Conservation (phyloP, 441 rosid species). For the Capsella rubella region DNA sequence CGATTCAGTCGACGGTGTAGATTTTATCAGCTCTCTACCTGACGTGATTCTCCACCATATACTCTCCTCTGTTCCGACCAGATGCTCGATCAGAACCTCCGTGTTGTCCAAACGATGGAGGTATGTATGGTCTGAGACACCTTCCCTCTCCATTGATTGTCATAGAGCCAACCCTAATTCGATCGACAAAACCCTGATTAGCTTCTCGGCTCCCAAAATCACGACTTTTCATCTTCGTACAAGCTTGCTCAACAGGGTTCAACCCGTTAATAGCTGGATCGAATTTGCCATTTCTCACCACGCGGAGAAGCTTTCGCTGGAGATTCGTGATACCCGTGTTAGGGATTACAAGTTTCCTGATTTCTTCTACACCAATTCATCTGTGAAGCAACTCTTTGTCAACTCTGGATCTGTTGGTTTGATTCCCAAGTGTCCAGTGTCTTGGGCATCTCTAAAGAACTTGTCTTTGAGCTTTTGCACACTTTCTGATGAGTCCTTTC, state of each 20-base stretch:
- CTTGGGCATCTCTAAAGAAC: conserved; percentile 35
- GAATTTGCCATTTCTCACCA: conserved; percentile 26
- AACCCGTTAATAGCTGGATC: conserved; percentile 37
- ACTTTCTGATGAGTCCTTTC: conserved; percentile 33
- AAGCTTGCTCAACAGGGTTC: conserved; percentile 28
- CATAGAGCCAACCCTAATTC: conserved; percentile 28
- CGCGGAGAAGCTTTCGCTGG: conserved; percentile 26
- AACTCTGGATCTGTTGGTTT: conserved; percentile 33
- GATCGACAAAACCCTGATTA: conserved; percentile 31
- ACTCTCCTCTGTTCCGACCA: conserved; percentile 40
- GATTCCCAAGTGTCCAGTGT: conserved; percentile 25
- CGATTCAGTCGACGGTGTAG: conserved; percentile 28
- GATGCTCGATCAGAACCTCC: conserved; percentile 39
- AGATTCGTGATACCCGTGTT: conserved; percentile 42
- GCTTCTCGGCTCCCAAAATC: conserved; percentile 35
- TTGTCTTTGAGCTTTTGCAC: conserved; percentile 42
- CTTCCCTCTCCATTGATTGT: conserved; percentile 36
- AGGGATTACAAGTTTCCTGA: conserved; percentile 33
- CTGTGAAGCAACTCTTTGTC: conserved; percentile 24
- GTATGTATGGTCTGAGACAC: conserved; percentile 40
- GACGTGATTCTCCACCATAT: conserved; percentile 41
- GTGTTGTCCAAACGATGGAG: conserved; percentile 43
- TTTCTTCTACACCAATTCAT: conserved; percentile 30
- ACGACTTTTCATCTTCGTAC: conserved; percentile 33
- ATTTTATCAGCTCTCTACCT: conserved; percentile 44